Evolutionary conservation across 2,329 filamentous ascomycete species (phyloP).

Genomic region (Aureobasidium sp.): DNA sequence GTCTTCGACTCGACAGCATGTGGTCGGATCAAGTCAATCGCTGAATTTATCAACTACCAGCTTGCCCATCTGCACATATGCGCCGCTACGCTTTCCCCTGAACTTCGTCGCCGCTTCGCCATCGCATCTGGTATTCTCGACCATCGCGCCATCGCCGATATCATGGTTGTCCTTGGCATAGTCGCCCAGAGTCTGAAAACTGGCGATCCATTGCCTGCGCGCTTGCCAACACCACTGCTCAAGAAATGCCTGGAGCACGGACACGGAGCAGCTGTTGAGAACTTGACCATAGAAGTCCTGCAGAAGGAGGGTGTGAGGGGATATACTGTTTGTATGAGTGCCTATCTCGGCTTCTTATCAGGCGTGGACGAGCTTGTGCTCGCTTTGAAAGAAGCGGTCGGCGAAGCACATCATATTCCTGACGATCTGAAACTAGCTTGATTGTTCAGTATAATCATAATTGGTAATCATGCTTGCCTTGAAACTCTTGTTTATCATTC

Average conservation of each 20-base stretch:
- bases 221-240: slow-evolving; percentile 43
- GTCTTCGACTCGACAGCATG: slow-evolving; percentile 33
- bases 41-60: slow-evolving; percentile 29
- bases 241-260: slow-evolving; percentile 20
- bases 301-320: slow-evolving; percentile 12
- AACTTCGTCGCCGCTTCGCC: slow-evolving; percentile 37
- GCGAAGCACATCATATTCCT: slow-evolving; percentile 15
- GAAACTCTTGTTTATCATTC: not conserved
- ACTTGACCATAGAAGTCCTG: not conserved
- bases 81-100: slow-evolving; percentile 30
- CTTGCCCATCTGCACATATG: slow-evolving; percentile 33
- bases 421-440: slow-evolving; percentile 10
- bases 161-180: slow-evolving; percentile 45
- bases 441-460: not conserved
- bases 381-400: slow-evolving; percentile 8
- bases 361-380: slow-evolving; percentile 15
- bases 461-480: not conserved
- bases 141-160: slow-evolving; percentile 40
- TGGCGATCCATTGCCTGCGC: slow-evolving; percentile 42
- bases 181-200: slow-evolving; percentile 43
- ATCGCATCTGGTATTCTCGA: slow-evolving; percentile 36
- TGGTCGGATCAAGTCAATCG: slow-evolving; percentile 28
- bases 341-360: slow-evolving; percentile 13
- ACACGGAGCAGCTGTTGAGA: slow-evolving; percentile 6
- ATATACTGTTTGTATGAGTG: slow-evolving; percentile 14